Evolutionary conservation across 176 grass and related monocot species (phyloP).

Genomic region (Zoysia pacifica): DNA sequence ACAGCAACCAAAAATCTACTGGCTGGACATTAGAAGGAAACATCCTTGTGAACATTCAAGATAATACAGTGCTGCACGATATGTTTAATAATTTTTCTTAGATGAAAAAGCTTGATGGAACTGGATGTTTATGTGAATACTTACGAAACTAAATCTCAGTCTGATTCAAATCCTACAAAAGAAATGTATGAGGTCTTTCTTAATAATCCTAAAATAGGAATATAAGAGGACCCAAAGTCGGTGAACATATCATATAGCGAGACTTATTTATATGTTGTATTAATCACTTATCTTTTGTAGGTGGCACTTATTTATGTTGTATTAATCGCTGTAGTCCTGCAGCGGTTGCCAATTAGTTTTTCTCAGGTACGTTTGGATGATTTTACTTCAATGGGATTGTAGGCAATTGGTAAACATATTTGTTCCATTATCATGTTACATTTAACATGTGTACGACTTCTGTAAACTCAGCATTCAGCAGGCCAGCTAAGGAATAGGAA

Average conservation of each 20-base stretch:
- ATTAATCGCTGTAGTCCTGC: slow-evolving; percentile 86
- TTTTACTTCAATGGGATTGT: slow-evolving; percentile 23
- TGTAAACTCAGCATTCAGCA: slow-evolving; percentile 73
- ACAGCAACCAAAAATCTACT: neutral
- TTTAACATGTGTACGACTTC: slow-evolving; percentile 42
- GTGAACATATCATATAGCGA: neutral
- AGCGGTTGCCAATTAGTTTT: slow-evolving; percentile 83
- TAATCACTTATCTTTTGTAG: slow-evolving; percentile 47
- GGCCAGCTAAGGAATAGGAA: slow-evolving; percentile 89
- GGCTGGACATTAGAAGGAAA: neutral
- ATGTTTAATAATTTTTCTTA: neutral
- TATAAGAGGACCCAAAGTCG: slow-evolving; percentile 6
- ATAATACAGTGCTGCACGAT: neutral
- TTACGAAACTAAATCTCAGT: neutral
- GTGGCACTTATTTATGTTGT: slow-evolving; percentile 92
- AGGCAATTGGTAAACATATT: slow-evolving; percentile 10
- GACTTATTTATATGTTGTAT: slow-evolving; percentile 7
- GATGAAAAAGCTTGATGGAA: slow-evolving; percentile 10
- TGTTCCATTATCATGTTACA: neutral
- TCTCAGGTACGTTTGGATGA: slow-evolving; percentile 60
- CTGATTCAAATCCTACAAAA: slow-evolving; percentile 24
- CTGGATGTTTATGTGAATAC: slow-evolving; percentile 1
- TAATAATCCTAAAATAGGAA: neutral
- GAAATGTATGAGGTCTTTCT: neutral
- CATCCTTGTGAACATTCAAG: neutral